These are phyloP conservation scores for Suhomyces anneliseae DNA, from an alignment of 1,139 yeast species.

Conservation along the genomic window DNA sequence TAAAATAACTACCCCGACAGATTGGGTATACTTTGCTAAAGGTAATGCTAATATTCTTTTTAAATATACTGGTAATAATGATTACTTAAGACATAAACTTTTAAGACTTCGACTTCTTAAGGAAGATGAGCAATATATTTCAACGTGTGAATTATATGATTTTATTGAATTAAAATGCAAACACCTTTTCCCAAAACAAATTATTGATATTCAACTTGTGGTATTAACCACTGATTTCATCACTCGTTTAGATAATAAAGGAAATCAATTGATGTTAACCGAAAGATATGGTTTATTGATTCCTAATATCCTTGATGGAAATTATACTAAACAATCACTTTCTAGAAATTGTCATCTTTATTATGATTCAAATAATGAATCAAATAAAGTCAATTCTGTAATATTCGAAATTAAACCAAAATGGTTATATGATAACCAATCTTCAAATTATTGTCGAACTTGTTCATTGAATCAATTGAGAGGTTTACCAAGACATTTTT, in stretches of 20 bases:
- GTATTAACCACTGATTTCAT: conserved; percentile 38
- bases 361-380: conserved; percentile 10
- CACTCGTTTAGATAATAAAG: conserved; percentile 28
- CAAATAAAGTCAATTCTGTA: conserved; percentile 25
- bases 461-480: conserved; percentile 44
- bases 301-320: conserved; percentile 42
- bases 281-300: conserved; percentile 45
- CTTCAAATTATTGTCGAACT: conserved; percentile 44
- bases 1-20: conserved; percentile 39
- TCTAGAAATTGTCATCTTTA: conserved; percentile 43
- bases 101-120: conserved; percentile 39
- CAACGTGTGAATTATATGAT: conserved; percentile 45
- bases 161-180: conserved; percentile 45
- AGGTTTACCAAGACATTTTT: conserved; percentile 37
- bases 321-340: conserved; percentile 25
- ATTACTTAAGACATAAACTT: conserved; percentile 36
- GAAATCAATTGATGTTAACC: conserved; percentile 32
- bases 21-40: conserved; percentile 47
- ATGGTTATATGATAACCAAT: conserved; percentile 46
- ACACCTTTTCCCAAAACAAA: conserved; percentile 38
- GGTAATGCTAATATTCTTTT: conserved; percentile 50
- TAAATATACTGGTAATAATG: conserved; percentile 39
- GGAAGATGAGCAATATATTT: conserved; percentile 40
- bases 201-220: conserved; percentile 42
- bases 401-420: conserved; percentile 49